Base-by-base conservation (phyloP, 1,284 basidiomycete species). In the Ceratobasidium sp. region DNA sequence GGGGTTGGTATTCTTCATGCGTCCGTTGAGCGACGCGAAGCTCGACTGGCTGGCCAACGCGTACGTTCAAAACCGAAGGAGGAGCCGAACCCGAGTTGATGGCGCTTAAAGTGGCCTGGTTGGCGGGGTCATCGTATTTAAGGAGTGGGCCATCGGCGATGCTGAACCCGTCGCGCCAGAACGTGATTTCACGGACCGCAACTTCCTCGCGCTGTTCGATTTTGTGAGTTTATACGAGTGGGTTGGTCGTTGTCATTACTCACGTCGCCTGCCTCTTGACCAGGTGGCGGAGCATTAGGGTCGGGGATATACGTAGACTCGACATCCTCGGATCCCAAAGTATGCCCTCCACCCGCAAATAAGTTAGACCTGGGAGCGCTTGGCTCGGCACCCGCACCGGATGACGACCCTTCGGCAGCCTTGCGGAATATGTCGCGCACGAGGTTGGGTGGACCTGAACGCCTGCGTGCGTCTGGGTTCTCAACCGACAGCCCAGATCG, bases 121-220 rank as follows among this genome's bases (percentile, higher is more conserved):
- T 89, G 4, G 81, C 83, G 0, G 94, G 93, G 73, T 95, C 88
- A 69, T 93, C 91, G 77, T 97, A 98, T 43, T 85, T 82, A 84
- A 91, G 86, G 69, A 98, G 82, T 42, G 90, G 88, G 1, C 95
- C 94, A 73, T 96, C 93, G 75, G 96, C 94, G 68, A 99, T 87
- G 52, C 89, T 91, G 80, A 98, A 98, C 0, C 96, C 96, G 73
- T 98, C 87, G 38, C 89, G 84, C 96, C 97, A 99, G 79, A 99
- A 94, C 0, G 92, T 96, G 40, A 98, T 82, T 68, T 88, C 85
- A 12, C 96, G 88, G 53, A 90, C 86, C 0, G 85, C 91, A 0
- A 85, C 82, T 69, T 86, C 84, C 49, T 84, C 83, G 27, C 87
- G 86, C 25, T 82, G 85, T 55, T 8, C 20, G 45, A 1, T 35